phyloP scores from a whole-genome alignment of 768 basidiomycete species.

The Panellus pusillus region DNA sequence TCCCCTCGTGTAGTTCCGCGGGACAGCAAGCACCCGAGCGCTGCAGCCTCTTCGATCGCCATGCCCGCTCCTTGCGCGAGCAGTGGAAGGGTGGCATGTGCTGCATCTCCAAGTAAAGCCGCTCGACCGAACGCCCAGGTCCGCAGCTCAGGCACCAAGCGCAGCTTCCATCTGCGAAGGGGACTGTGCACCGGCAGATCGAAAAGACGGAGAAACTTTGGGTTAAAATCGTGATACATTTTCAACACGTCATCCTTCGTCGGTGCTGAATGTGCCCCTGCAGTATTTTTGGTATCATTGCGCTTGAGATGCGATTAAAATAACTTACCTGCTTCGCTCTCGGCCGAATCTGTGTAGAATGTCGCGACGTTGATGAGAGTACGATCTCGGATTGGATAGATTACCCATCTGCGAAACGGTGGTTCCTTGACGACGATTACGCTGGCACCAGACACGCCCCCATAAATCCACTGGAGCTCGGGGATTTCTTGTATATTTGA shows the following conservation, averaged over 20 bases:
- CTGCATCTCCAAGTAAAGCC: conserved; percentile 10
- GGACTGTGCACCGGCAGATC: background rate
- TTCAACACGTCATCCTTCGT: background rate
- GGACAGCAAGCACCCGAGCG: conserved; percentile 3
- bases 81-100: conserved; percentile 3
- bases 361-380: conserved; percentile 5
- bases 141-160: background rate
- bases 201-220: conserved; percentile 8
- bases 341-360: background rate
- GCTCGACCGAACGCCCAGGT: conserved; percentile 7
- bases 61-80: conserved; percentile 9
- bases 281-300: too few species aligned
- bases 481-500: background rate
- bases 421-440: background rate
- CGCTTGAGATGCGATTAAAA: background rate
- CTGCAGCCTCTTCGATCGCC: conserved; percentile 9
- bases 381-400: background rate
- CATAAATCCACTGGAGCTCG: conserved; percentile 9
- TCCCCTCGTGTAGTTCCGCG: conserved; percentile 2
- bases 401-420: conserved; percentile 1
- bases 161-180: conserved; percentile 2
- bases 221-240: background rate
- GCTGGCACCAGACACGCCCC: conserved; percentile 4
- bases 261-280: background rate
- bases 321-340: background rate